phyloP scores from a whole-genome alignment of 768 basidiomycete genomes.

The Tephrocybe rancida region DNA sequence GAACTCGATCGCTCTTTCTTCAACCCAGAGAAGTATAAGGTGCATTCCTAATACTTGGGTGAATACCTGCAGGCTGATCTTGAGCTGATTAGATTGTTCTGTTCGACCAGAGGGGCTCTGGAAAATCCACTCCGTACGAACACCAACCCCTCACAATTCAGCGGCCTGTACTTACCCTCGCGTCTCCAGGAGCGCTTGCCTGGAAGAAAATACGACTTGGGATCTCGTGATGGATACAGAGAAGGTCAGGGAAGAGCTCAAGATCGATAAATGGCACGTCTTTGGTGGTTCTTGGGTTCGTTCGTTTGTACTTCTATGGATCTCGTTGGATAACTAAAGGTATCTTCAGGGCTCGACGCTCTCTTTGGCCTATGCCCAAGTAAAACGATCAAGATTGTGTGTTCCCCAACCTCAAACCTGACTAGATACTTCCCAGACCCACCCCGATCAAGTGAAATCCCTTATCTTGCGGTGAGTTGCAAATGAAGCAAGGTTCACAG shows the following conservation, averaged over 20 bases:
- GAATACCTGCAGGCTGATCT: background rate
- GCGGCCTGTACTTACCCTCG: background rate
- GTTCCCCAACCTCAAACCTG: background rate
- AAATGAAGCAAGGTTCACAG: background rate
- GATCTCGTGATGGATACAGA: slow-evolving; percentile 92
- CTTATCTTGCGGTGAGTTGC: slow-evolving; percentile 69
- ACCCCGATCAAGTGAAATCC: slow-evolving; percentile 80
- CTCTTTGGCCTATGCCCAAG: slow-evolving; percentile 85
- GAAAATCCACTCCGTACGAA: slow-evolving; percentile 81
- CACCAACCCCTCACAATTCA: background rate
- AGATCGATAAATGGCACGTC: slow-evolving; percentile 88
- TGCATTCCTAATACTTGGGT: slow-evolving; percentile 18
- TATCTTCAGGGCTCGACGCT: slow-evolving; percentile 77
- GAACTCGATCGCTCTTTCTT: slow-evolving; percentile 76
- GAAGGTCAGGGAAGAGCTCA: slow-evolving; percentile 72
- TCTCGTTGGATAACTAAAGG: background rate
- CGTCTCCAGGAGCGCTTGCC: slow-evolving; percentile 58
- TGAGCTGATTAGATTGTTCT: slow-evolving; percentile 65
- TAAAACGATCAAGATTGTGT: slow-evolving; percentile 23
- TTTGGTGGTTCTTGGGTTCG: slow-evolving; percentile 93
- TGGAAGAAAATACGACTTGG: slow-evolving; percentile 93
- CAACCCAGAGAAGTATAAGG: slow-evolving; percentile 85
- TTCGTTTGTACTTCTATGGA: slow-evolving; percentile 4
- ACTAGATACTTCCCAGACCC: slow-evolving; percentile 44
- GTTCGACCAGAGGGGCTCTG: slow-evolving; percentile 89